Percentiles rank a stretch among this genome's conserved stretches.
Evolutionary conservation across 768 basidiomycete species (phyloP).

Genomic region (Macrolepiota fuliginosa): DNA sequence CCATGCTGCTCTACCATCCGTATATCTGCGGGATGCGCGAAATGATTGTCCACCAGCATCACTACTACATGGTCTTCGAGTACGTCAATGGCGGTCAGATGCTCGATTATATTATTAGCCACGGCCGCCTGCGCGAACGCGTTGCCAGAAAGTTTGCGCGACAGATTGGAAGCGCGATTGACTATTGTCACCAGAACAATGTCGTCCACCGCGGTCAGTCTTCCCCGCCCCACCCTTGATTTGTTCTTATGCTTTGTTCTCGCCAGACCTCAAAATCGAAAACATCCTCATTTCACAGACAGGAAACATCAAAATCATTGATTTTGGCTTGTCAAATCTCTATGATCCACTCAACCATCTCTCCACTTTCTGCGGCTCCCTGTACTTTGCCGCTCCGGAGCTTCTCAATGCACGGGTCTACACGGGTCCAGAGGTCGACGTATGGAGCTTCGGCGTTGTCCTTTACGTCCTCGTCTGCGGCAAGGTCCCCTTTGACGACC

Average conservation of each 20-base stretch:
- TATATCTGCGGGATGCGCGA: constrained; percentile 99
- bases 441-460: constrained; percentile 99
- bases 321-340: constrained; percentile 97
- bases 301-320: constrained; percentile 99
- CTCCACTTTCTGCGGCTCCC: constrained; percentile 93
- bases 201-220: constrained; percentile 88
- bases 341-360: constrained; percentile 82
- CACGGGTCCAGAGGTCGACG: constrained; percentile 96
- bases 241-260: neutral
- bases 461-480: constrained; percentile 97
- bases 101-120: constrained; percentile 99
- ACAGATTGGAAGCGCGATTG: constrained; percentile 93
- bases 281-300: constrained; percentile 99
- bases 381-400: constrained; percentile 99
- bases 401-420: constrained; percentile 95
- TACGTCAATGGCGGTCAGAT: constrained; percentile 99
- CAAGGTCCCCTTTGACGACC: constrained; percentile 98
- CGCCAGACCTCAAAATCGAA: constrained; percentile 92
- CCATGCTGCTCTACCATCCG: constrained; percentile 94
- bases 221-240: neutral
- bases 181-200: constrained; percentile 96
- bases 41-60: constrained; percentile 96
- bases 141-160: constrained; percentile 97
- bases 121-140: constrained; percentile 91
- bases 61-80: constrained; percentile 99